phyloP scores from a whole-genome alignment of 2,329 filamentous ascomycete species.

The Thermothelomyces thermophilus region DNA sequence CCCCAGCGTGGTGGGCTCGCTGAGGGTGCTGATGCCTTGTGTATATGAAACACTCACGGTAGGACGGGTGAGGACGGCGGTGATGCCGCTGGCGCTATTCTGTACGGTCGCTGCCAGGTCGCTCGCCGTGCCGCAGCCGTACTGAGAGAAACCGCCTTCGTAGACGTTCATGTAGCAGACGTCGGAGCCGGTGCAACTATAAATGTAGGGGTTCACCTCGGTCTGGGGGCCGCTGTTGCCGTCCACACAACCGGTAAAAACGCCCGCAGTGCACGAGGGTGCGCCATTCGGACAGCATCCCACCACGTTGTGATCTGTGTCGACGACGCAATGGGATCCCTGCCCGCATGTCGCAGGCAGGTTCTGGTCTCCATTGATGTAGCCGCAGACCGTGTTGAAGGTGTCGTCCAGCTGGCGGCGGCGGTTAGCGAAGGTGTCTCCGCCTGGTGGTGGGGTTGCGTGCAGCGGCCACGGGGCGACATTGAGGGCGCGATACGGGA shows the following conservation, averaged over 20 bases:
- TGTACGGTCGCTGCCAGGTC: constrained; percentile 43
- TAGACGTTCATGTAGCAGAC: constrained; percentile 52
- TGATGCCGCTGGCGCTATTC: constrained; percentile 39
- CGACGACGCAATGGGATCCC: constrained; percentile 53
- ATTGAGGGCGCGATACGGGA: constrained; percentile 28
- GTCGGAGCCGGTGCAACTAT: constrained; percentile 44
- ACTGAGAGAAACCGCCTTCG: constrained; percentile 50
- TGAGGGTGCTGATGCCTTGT: constrained; percentile 32
- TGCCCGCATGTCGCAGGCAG: constrained; percentile 51
- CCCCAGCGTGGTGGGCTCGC: constrained; percentile 38
- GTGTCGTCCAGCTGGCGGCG: constrained; percentile 33
- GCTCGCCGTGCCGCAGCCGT: constrained; percentile 48
- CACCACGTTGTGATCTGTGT: constrained; percentile 42
- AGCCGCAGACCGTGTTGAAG: constrained; percentile 51
- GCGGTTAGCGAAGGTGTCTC: constrained; percentile 30
- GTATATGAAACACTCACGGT: constrained; percentile 38
- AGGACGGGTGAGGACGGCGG: constrained; percentile 32
- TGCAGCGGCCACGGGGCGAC: constrained; percentile 30
- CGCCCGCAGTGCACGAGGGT: constrained; percentile 45
- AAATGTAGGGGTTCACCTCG: constrained; percentile 50
- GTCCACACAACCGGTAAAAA: constrained; percentile 54
- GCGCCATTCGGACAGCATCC: constrained; percentile 50
- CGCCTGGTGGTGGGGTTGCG: constrained; percentile 36
- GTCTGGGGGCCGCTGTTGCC: constrained; percentile 42
- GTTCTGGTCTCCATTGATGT: constrained; percentile 44